Conservation (phyloP, 768 basidiomycete species). For the Polyporus arcularius region DNA sequence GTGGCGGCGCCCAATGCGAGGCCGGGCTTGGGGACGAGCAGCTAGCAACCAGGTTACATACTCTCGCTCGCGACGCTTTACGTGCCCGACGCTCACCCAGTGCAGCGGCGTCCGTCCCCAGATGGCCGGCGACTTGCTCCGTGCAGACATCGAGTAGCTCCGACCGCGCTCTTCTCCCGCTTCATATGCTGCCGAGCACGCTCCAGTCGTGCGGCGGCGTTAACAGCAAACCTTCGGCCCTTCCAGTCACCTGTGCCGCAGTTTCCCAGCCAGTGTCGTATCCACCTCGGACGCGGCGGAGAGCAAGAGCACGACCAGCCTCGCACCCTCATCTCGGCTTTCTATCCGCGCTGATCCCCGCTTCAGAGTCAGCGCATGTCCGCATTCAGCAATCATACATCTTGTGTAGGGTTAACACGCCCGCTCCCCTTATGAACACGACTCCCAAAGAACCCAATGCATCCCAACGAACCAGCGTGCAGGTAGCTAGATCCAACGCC, state of each 20-base stretch:
- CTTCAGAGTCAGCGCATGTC: not conserved
- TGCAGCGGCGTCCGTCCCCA: conserved; percentile 16
- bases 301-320: not conserved
- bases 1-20: conserved; percentile 33
- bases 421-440: not conserved
- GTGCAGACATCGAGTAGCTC: conserved; percentile 15
- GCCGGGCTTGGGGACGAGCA: conserved; percentile 51
- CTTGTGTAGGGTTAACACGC: not conserved
- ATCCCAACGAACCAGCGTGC: not conserved
- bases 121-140: conserved; percentile 15
- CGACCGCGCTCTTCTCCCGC: conserved; percentile 10
- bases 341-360: not conserved
- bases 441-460: not conserved
- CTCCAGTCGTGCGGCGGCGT: conserved; percentile 18
- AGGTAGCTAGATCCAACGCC: no score
- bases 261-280: not conserved
- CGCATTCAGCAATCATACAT: not conserved
- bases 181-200: conserved; percentile 19
- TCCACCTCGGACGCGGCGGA: not conserved
- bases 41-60: conserved; percentile 16
- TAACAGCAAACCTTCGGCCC: not conserved
- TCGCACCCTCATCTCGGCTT: not conserved
- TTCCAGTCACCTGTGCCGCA: conserved; percentile 7
- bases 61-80: not conserved
- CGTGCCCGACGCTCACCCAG: conserved; percentile 19